These are phyloP conservation scores for Acer yangbiense DNA, from an alignment of 345 rosid species.

Conservation along the genomic window DNA sequence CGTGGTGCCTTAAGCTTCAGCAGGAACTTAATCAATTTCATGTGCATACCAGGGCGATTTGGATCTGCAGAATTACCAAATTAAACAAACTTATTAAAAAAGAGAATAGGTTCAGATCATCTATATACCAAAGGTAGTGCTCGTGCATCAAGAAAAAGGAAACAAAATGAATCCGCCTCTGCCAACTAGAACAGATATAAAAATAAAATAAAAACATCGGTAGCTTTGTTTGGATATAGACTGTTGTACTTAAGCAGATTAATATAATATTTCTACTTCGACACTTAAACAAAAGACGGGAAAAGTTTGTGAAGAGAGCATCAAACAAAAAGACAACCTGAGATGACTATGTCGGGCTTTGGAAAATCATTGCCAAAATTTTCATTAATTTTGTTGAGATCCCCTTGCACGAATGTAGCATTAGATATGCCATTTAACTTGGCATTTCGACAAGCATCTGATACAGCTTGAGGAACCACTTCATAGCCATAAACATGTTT, in stretches of 20 bases:
- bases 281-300: not conserved
- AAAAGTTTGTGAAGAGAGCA: constrained; percentile 12
- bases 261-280: no score
- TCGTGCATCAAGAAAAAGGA: not conserved
- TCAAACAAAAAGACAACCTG: constrained; percentile 49
- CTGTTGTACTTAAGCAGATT: not conserved
- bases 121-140: not conserved
- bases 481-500: constrained; percentile 90
- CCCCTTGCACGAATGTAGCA: constrained; percentile 89
- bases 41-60: constrained; percentile 94
- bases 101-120: not conserved
- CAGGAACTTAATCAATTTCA: constrained; percentile 87
- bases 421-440: constrained; percentile 73
- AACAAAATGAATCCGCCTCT: not conserved
- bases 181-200: not conserved
- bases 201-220: not conserved
- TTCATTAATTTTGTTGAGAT: constrained; percentile 87
- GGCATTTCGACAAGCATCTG: constrained; percentile 78
- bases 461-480: constrained; percentile 88
- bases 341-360: constrained; percentile 80
- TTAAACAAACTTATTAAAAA: not conserved
- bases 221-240: no score
- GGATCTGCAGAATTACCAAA: constrained; percentile 63
- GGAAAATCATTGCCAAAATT: constrained; percentile 80
- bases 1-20: constrained; percentile 76